Base-by-base conservation (phyloP, 2,329 filamentous ascomycete species). In the Fusarium albosuccineum region DNA sequence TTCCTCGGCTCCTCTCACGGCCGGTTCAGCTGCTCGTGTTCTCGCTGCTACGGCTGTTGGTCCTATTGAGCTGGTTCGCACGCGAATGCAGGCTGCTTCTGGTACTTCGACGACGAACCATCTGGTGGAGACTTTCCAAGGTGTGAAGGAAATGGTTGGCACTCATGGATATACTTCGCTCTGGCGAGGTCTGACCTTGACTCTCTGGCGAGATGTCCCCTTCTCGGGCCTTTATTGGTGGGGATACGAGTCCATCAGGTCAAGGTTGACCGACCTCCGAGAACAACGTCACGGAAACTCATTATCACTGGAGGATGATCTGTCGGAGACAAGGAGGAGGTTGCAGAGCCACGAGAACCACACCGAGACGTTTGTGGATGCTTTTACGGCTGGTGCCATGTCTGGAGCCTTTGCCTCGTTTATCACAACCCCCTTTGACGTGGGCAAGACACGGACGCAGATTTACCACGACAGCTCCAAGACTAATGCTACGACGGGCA, bases 191-290 rank as follows among this genome's bases (percentile, higher is more conserved):
- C 81, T 99, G 57, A 94, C 91, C 0, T 82, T 99, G 72, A 98
- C 95, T 0, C 86, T 99, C 60, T 99, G 96, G 96, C 87, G 96
- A 67, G 96, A 99, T 75, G 96, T 98, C 1, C 96, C 96, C 0
- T 99, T 99, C 75, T 98, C 95, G 1, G 96, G 92, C 4, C 87
- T 99, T 44, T 99, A 99, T 82, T 99, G 96, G 96, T 97, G 92
- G 89, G 95, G 96, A 11, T 99, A 99, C 77, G 96, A 99, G 81
- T 89, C 87, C 16, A 90, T 95, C 57, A 89, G 94, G 54, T 88
- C 89, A 26, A 81, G 82, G 53, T 80, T 98, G 59, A 91, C 89
- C 1, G 90, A 94, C 70, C 80, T 88, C 49, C 89, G 94, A 67
- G 87, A 85, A 75, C 81, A 82, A 51, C 76, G 79, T 26, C 78